These are phyloP conservation scores for Murraya koenigii DNA, from an alignment of 345 rosid species.

Conservation along the genomic window DNA sequence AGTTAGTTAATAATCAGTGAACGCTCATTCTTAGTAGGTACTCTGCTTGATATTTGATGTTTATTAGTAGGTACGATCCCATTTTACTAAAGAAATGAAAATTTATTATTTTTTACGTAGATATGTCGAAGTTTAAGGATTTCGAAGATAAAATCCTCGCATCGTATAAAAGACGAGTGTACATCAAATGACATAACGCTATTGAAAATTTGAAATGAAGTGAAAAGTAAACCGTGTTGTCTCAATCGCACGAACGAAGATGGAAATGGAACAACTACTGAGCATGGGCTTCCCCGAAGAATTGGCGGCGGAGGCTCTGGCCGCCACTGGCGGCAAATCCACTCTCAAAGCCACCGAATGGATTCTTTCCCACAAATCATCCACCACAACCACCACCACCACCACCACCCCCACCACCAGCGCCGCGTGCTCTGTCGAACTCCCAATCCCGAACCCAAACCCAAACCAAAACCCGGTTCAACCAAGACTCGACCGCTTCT, in stretches of 20 bases:
- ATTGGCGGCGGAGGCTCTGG: slow-evolving; percentile 53
- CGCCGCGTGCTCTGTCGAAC: background rate
- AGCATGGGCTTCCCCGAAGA: slow-evolving; percentile 37
- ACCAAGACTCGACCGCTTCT: slow-evolving; percentile 63
- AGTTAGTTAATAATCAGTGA: too few relatives aligned
- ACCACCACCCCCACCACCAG: background rate
- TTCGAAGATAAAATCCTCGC: too few relatives aligned
- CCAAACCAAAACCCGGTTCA: slow-evolving; percentile 22
- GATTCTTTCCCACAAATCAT: slow-evolving; percentile 46
- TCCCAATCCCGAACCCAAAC: background rate
- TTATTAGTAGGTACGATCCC: too few relatives aligned
- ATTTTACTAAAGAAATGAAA: too few relatives aligned
- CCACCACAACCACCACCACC: too few relatives aligned
- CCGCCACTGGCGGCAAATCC: slow-evolving; percentile 63
- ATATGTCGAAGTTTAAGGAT: too few relatives aligned
- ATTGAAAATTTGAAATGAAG: too few relatives aligned
- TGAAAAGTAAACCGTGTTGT: background rate
- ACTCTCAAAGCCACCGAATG: slow-evolving; percentile 62
- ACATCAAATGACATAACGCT: too few relatives aligned
- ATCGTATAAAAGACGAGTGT: too few relatives aligned
- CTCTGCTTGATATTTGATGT: too few relatives aligned
- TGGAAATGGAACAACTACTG: background rate
- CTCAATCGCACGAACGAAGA: background rate
- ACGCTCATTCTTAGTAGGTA: too few relatives aligned
- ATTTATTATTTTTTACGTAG: too few relatives aligned